Conservation (phyloP, 257 asterid genomes). For the Przewalskia tangutica region DNA sequence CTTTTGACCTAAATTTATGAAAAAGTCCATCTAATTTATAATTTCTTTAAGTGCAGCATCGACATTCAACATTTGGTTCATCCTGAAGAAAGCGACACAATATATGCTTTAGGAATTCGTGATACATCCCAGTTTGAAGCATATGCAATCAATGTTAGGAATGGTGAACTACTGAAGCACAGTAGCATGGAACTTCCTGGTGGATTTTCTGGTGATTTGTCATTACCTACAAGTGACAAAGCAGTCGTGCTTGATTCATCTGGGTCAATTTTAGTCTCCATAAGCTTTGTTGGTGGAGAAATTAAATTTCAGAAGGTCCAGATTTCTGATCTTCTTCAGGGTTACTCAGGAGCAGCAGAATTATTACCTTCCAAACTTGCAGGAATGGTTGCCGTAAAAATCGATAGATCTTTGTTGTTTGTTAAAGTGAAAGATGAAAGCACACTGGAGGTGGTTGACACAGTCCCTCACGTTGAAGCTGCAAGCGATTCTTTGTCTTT, state of each 20-base stretch:
- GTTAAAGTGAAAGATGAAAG: conserved; percentile 50
- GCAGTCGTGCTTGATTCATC: conserved; percentile 75
- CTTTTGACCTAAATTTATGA: neutral
- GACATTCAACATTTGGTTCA: conserved; percentile 51
- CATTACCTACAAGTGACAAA: conserved; percentile 43
- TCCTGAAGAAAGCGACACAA: conserved; percentile 52
- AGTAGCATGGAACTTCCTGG: conserved; percentile 36
- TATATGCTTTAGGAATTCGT: conserved; percentile 57
- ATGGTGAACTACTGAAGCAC: conserved; percentile 62
- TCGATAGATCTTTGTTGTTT: conserved; percentile 31
- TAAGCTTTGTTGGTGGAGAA: conserved; percentile 52
- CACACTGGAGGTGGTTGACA: conserved; percentile 38
- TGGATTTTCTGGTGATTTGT: conserved; percentile 79
- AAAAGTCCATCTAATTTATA: neutral
- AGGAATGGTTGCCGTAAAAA: conserved; percentile 43
- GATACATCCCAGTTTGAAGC: conserved; percentile 47
- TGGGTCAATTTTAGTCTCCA: conserved; percentile 46
- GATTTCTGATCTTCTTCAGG: conserved; percentile 49
- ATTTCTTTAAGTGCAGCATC: conserved; percentile 45
- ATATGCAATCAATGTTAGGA: conserved; percentile 52
- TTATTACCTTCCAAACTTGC: conserved; percentile 61
- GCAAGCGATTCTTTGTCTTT: conserved; percentile 62
- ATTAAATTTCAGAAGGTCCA: conserved; percentile 51
- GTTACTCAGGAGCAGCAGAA: conserved; percentile 42
- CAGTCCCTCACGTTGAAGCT: conserved; percentile 43